Evolutionary conservation across 306 rosid species (phyloP).

Genomic region (Fragaria vesca): DNA sequence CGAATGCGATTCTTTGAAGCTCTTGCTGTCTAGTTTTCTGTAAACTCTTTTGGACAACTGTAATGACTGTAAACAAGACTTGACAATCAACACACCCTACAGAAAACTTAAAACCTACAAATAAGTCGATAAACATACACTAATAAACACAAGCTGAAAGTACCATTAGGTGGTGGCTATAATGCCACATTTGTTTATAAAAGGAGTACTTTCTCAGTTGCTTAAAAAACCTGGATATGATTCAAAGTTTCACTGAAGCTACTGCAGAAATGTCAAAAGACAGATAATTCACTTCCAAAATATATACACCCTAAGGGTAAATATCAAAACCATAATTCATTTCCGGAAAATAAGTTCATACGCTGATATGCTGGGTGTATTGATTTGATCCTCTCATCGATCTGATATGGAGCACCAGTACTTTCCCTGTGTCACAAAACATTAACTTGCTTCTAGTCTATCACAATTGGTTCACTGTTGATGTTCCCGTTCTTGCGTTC

Average conservation of each 20-base stretch:
- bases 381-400: constrained; percentile 25
- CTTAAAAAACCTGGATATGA: background rate
- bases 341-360: background rate
- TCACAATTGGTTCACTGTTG: background rate
- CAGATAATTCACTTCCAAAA: background rate
- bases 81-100: too few species aligned
- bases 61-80: too few species aligned
- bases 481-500: constrained; percentile 12
- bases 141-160: background rate
- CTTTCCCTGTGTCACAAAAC: constrained; percentile 19
- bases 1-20: too few species aligned
- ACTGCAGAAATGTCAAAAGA: background rate
- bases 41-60: too few species aligned
- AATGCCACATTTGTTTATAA: background rate
- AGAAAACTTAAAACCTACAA: background rate
- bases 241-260: background rate
- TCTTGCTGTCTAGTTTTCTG: too few species aligned
- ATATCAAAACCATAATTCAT: background rate
- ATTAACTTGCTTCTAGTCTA: background rate
- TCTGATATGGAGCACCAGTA: constrained; percentile 27
- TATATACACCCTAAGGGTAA: background rate
- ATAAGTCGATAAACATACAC: background rate
- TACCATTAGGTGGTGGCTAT: background rate
- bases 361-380: constrained; percentile 15
- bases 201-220: background rate